Evolutionary conservation across 2,329 filamentous ascomycete genomes (phyloP).

Genomic region (Pochonia chlamydosporia): DNA sequence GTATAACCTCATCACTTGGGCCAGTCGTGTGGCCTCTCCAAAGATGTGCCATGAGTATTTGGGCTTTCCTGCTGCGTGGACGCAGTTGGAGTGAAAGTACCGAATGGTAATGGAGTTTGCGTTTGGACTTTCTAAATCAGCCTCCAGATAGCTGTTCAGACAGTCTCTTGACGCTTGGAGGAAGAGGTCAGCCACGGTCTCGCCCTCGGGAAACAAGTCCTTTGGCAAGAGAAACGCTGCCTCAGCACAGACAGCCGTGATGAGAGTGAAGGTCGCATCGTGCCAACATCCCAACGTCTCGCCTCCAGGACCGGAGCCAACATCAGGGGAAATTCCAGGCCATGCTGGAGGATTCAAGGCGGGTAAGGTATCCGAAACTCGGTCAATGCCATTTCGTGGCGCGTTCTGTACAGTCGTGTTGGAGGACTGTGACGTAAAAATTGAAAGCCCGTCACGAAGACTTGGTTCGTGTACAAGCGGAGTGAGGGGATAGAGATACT

Average conservation of each 20-base stretch:
- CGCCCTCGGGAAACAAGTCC: slow-evolving; percentile 32
- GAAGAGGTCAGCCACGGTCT: slow-evolving; percentile 29
- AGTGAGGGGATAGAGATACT: slow-evolving; percentile 36
- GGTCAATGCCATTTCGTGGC: background rate
- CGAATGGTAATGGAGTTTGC: slow-evolving; percentile 37
- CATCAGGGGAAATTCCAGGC: background rate
- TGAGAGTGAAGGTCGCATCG: slow-evolving; percentile 33
- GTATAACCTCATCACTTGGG: slow-evolving; percentile 36
- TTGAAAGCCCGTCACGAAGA: slow-evolving; percentile 28
- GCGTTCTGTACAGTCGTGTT: slow-evolving; percentile 1
- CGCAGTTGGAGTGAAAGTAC: slow-evolving; percentile 39
- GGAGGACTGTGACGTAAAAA: slow-evolving; percentile 19
- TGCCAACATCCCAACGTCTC: slow-evolving; percentile 19
- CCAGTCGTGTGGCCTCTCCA: slow-evolving; percentile 35
- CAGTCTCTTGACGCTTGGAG: slow-evolving; percentile 32
- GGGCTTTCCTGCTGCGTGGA: slow-evolving; percentile 36
- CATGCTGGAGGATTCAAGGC: slow-evolving; percentile 4
- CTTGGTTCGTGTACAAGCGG: slow-evolving; percentile 35
- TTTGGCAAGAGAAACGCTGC: slow-evolving; percentile 33
- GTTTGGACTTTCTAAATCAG: slow-evolving; percentile 34
- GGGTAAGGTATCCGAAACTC: background rate
- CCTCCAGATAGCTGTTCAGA: slow-evolving; percentile 32
- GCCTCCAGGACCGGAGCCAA: background rate
- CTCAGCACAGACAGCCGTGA: slow-evolving; percentile 38
- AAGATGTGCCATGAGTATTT: slow-evolving; percentile 40